Evolutionary conservation across 768 basidiomycete species (phyloP).

Genomic region (Amanita inopinata): DNA sequence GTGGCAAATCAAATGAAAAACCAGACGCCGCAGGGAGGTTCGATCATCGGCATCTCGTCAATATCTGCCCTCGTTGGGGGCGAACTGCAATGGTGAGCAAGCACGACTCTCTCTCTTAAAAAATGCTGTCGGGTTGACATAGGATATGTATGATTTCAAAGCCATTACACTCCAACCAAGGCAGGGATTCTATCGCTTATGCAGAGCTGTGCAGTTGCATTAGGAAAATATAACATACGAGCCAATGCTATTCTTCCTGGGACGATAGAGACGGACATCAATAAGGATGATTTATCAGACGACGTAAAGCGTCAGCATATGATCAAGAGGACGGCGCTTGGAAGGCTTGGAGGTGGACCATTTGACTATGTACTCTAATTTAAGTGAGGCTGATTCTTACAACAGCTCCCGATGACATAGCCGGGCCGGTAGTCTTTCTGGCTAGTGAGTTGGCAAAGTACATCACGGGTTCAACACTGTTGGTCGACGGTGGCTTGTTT

Average conservation of each 20-base stretch:
- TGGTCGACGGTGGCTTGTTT: constrained; percentile 68
- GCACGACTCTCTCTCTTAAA: too few species aligned
- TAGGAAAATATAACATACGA: constrained; percentile 69
- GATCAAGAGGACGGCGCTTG: constrained; percentile 54
- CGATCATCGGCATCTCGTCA: constrained; percentile 69
- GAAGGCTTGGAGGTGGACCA: constrained; percentile 46
- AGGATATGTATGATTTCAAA: constrained; percentile 13
- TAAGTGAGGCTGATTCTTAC: not conserved
- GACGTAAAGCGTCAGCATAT: constrained; percentile 49
- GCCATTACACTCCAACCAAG: constrained; percentile 75
- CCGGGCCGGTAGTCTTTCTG: constrained; percentile 66
- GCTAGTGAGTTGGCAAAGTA: constrained; percentile 65
- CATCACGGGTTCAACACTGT: constrained; percentile 52
- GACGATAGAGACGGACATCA: constrained; percentile 70
- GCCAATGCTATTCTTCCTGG: constrained; percentile 68
- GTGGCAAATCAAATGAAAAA: constrained; percentile 67
- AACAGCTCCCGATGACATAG: constrained; percentile 57
- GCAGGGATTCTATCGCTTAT: constrained; percentile 70
- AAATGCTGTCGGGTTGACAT: too few species aligned
- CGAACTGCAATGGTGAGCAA: constrained; percentile 48
- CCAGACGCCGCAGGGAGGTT: constrained; percentile 61
- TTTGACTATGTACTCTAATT: not conserved
- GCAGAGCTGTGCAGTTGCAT: constrained; percentile 70
- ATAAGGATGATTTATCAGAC: constrained; percentile 63
- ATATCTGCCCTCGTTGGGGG: constrained; percentile 76